These are phyloP conservation scores for Thamnidium elegans DNA, from an alignment of 192 early-diverging fungal genomes.

Conservation along the genomic window DNA sequence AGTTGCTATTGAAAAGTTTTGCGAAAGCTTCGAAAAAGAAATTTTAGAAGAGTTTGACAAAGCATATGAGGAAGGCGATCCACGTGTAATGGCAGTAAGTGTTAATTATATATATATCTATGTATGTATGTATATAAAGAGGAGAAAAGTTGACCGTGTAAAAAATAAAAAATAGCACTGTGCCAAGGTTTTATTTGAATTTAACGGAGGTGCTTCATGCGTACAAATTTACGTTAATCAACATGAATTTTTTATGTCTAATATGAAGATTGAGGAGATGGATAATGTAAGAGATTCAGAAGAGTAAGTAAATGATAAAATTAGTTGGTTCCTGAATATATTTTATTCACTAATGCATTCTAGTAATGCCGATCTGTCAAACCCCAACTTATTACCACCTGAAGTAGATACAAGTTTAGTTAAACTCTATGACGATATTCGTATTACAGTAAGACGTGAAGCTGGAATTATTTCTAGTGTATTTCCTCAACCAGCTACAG, in stretches of 20 bases:
- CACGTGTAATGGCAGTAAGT: slow-evolving; percentile 71
- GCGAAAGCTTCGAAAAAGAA: slow-evolving; percentile 88
- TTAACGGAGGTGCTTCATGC: slow-evolving; percentile 95
- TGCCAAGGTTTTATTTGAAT: slow-evolving; percentile 84
- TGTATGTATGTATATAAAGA: neutral
- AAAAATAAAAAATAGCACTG: slow-evolving; percentile 54
- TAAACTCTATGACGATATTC: slow-evolving; percentile 82
- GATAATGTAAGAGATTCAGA: slow-evolving; percentile 36
- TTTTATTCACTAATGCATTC: neutral
- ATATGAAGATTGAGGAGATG: slow-evolving; percentile 63
- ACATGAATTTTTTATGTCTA: slow-evolving; percentile 92
- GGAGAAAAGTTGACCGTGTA: neutral
- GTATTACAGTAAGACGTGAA: slow-evolving; percentile 78
- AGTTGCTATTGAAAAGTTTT: slow-evolving; percentile 84
- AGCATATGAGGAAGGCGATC: slow-evolving; percentile 77
- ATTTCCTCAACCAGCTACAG: slow-evolving; percentile 85
- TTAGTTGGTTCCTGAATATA: neutral
- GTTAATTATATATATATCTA: neutral
- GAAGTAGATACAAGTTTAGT: slow-evolving; percentile 67
- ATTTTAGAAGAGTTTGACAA: slow-evolving; percentile 86
- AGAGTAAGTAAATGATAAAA: slow-evolving; percentile 26
- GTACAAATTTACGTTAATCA: slow-evolving; percentile 96
- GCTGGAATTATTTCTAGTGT: slow-evolving; percentile 91
- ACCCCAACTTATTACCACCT: slow-evolving; percentile 54
- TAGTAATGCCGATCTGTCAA: slow-evolving; percentile 45